Base-by-base conservation (phyloP, 345 rosid genomes). In the Linum usitatissimum region DNA sequence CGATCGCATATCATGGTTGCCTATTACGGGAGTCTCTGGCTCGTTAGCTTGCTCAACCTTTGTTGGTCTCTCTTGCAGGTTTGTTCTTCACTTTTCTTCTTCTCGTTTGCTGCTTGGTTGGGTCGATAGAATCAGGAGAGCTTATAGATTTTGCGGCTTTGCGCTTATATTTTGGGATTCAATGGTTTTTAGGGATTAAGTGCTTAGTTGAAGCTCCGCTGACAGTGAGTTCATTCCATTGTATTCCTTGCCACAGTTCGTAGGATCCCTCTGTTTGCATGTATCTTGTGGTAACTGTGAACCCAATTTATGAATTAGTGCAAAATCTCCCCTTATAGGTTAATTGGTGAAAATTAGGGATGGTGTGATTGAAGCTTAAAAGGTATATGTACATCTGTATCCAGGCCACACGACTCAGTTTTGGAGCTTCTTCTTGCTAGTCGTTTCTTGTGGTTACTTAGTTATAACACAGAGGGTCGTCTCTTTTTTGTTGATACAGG, bases 21-120 rank as follows among this genome's bases (percentile, higher is more conserved):
- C 9, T 92, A 89, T 65, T 92, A 87, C 59, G 90, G 79, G 1
- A 78, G 81, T 67, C 89, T 89, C 68, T 87, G 98, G 97, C 79
- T 92, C 59, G 85, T 83, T 71, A 87, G 90, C 83, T 75, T 83
- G 90, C 95, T 87, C 72, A 92, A 89, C 68, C 88, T 92, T 65
- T 76, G 75, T 66, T 92, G 96, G 98, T 89, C 91, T 63, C 81
- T 66, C 65, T 68, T 84, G 55, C 95, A 90, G 97, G 97, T 90
- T 73, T 18, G 69, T 18, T 20, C 23, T 14, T 8, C 2, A 3
- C 30, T 55, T 55, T 55, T 28, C 59, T 55, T 55, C 57, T 13
- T n/a, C 28, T 23, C 28, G 28, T 23, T 23, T 23, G 28, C 28
- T 23, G 8, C 5, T 55, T 9, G 15, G 30, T 28, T 18, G 30